These are phyloP conservation scores for Zhuliangozyma parablackwelliae DNA, from an alignment of 1,139 yeast species.

Conservation along the genomic window DNA sequence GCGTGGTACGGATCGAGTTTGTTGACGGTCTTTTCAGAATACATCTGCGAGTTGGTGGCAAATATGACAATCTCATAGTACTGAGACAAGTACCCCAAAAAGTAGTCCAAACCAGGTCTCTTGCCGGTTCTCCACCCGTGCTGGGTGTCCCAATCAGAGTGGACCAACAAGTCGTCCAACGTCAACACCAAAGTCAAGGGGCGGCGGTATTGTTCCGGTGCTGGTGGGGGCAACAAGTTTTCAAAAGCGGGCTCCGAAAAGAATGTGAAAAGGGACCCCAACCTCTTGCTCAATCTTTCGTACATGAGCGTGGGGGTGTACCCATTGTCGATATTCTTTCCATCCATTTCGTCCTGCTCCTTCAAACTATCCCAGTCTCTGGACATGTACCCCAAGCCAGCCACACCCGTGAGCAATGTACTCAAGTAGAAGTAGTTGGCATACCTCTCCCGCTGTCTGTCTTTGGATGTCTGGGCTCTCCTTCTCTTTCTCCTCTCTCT, in stretches of 20 bases:
- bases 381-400: slow-evolving; percentile 69
- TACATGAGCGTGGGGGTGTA: slow-evolving; percentile 63
- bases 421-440: slow-evolving; percentile 68
- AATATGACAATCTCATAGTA: slow-evolving; percentile 94
- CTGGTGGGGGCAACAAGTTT: slow-evolving; percentile 81
- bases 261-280: slow-evolving; percentile 70
- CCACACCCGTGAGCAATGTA: slow-evolving; percentile 55
- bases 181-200: slow-evolving; percentile 87
- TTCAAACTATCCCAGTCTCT: slow-evolving; percentile 87
- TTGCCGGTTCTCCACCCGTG: slow-evolving; percentile 98
- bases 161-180: slow-evolving; percentile 84
- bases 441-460: slow-evolving; percentile 51
- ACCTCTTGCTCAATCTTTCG: slow-evolving; percentile 65
- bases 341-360: slow-evolving; percentile 50
- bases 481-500: slow-evolving; percentile 40
- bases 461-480: slow-evolving; percentile 59
- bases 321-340: slow-evolving; percentile 60
- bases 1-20: slow-evolving; percentile 94
- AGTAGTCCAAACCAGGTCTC: slow-evolving; percentile 97
- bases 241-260: slow-evolving; percentile 94
- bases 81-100: slow-evolving; percentile 88
- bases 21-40: slow-evolving; percentile 77
- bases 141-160: slow-evolving; percentile 87
- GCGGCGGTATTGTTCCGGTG: slow-evolving; percentile 89
- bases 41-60: slow-evolving; percentile 79